Percentiles rank a stretch among this genome's conserved stretches.
Conservation (phyloP, 805 yeast species). For the Lachancea waltii region DNA sequence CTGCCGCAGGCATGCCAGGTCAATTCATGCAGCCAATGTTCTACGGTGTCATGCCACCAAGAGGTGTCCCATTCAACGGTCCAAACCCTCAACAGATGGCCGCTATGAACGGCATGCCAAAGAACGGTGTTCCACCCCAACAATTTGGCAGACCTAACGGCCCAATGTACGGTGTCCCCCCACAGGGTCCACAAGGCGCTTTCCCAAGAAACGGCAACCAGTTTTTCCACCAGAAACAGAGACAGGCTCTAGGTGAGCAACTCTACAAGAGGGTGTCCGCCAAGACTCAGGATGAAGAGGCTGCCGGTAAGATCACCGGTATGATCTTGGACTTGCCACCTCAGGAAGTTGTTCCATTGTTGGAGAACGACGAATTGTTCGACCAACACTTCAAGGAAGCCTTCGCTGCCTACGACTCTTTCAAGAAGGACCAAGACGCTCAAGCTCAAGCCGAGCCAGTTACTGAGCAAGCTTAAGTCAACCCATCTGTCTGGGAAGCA, state of each 20-base stretch:
- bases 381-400: conserved; percentile 92
- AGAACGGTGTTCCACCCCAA: conserved; percentile 51
- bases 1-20: conserved; percentile 36
- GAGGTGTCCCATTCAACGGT: conserved; percentile 74
- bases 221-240: conserved; percentile 75
- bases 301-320: conserved; percentile 98
- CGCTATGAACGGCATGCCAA: conserved; percentile 57
- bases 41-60: conserved; percentile 60
- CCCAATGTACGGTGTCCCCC: conserved; percentile 83
- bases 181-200: conserved; percentile 58
- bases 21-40: conserved; percentile 38
- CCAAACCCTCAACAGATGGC: conserved; percentile 77
- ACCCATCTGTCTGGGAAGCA: not conserved
- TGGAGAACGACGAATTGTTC: conserved; percentile 86
- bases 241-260: conserved; percentile 97
- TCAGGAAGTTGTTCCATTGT: conserved; percentile 78
- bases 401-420: conserved; percentile 85
- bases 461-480: conserved; percentile 7
- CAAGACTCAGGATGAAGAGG: conserved; percentile 83
- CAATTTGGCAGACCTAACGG: conserved; percentile 63
- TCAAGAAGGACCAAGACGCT: conserved; percentile 50
- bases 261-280: conserved; percentile 87
- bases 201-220: conserved; percentile 36
- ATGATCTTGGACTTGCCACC: conserved; percentile 96
- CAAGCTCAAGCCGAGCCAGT: conserved; percentile 14